phyloP scores from a whole-genome alignment of 2,329 filamentous ascomycete species.

The Colletotrichum graminicola region DNA sequence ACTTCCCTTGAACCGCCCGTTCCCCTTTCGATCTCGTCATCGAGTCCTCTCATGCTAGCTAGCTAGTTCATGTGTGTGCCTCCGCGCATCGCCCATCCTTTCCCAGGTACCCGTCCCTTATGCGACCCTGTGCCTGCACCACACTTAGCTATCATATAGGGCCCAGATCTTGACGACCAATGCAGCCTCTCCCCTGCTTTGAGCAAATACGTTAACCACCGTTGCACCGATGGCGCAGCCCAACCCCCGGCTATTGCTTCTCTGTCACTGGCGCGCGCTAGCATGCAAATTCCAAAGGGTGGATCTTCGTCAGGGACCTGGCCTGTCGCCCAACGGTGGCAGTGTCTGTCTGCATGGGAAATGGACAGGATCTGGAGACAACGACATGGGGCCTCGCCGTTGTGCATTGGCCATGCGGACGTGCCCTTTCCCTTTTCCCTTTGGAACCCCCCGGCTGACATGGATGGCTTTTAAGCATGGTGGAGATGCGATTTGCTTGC shows the following conservation, averaged over 20 bases:
- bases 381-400: conserved; percentile 6
- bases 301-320: conserved; percentile 34
- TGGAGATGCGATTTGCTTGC: conserved; percentile 37
- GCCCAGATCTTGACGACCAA: conserved; percentile 29
- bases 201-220: conserved; percentile 23
- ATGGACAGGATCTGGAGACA: conserved; percentile 17
- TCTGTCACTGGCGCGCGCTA: conserved; percentile 36
- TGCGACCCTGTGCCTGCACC: conserved; percentile 1
- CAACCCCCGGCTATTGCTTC: conserved; percentile 29
- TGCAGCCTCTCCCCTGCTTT: conserved; percentile 2
- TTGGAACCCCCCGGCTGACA: conserved; percentile 14
- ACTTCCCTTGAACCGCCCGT: not conserved
- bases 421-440: conserved; percentile 17
- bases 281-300: conserved; percentile 34
- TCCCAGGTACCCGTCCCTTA: conserved; percentile 1
- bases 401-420: conserved; percentile 18
- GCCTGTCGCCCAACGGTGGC: conserved; percentile 39
- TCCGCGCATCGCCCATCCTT: conserved; percentile 5
- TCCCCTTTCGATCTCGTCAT: not conserved
- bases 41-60: not conserved
- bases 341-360: conserved; percentile 39
- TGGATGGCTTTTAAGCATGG: conserved; percentile 41
- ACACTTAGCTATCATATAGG: not conserved
- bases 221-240: conserved; percentile 37
- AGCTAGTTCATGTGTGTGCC: not conserved